Evolutionary conservation across 192 early-diverging fungal genomes (phyloP), one percentile per base, ranked within the genome.

Genomic region (Coemansia sp.): DNA sequence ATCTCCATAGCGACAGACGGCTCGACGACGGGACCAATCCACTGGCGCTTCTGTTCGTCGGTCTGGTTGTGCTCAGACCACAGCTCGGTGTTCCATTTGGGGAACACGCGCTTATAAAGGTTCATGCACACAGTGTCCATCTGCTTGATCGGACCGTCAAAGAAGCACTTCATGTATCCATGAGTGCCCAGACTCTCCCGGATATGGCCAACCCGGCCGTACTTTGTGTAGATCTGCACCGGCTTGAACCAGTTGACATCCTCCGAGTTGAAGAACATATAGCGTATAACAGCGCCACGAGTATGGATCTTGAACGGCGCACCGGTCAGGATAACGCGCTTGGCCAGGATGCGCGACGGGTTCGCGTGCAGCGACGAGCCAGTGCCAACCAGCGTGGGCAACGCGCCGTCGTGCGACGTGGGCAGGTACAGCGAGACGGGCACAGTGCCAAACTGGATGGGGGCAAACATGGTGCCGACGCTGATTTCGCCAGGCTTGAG

Each of bases 161-260:
- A 94, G 51, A 89, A 72, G 68, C 92, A 93, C 82, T 95, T 95
- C 92, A 94, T 95, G 76, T 97, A 95, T 19, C 97, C 97, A 69
- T 97, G 95, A 4, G 94, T 99, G 59, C 97, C 97, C 29, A 99
- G 75, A 49, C 91, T 91, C 67, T 97, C 97, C 37, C 79, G 76
- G 61, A 99, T 97, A 74, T 97, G 95, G 12, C 97, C 97, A 19
- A 82, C 86, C 54, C 93, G 90, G 26, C 97, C 95, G 37, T 87
- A 72, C 79, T 99, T 99, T 11, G 95, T 96, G 29, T 84, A 76
- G 48, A 99, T 75, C 74, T 97, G 94, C 7, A 99, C 86, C 26
- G 97, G 95, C 77, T 94, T 95, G 83, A 97, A 99, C 87, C 93
- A 99, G 64, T 85, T 79, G 51, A 97, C 86, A 80, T 99, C 96